Base-by-base conservation (phyloP, 352 stramenopile genomes). In the Pythium rishiriense region DNA sequence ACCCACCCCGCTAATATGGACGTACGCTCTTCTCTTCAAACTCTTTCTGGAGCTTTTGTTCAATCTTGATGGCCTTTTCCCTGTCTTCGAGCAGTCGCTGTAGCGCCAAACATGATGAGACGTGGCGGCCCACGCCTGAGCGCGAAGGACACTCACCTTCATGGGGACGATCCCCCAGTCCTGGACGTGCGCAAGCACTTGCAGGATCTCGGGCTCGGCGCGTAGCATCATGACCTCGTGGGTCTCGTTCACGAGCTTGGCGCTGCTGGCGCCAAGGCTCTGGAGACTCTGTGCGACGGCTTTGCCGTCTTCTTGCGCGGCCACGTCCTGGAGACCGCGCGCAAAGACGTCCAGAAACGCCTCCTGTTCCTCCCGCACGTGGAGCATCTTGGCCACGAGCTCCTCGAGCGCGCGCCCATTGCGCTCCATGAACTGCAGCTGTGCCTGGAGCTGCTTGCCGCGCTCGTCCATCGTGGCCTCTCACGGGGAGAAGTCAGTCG, bases 141-240 rank as follows among this genome's bases (percentile, higher is more conserved):
- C n/a, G n/a, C n/a, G n/a, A n/a, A n/a, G n/a, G 31, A 11, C 31
- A 41, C 9, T 26, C 46, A 92, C 83, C 75, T 91, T 91, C 72
- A 95, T 90, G 24, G 86, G 84, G 1, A 90, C 76, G 33, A 95
- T 73, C 22, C 79, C 84, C 83, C 83, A 93, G 68, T 95, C 84
- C 62, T 95, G 84, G 22, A 95, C 87, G 48, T 93, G 81, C 9
- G 84, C 73, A 8, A 92, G 70, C 42, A 76, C 72, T 21, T 88
- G 81, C 29, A 95, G 68, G 24, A 93, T 84, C 58, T 91, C 79
- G 6, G 68, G 66, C 66, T 93, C 84, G 0, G 84, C 77, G 0
- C 86, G 74, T 51, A 83, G 63, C 62, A 95, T 72, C 79, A 95
- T 84, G 12, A 92, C 69, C 33, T 95, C 82, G 58, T 91, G 79